Evolutionary conservation across 75 land plant species (phyloP), one percentile per base, ranked within the genome.

Genomic region (Pinus tabuliformis): DNA sequence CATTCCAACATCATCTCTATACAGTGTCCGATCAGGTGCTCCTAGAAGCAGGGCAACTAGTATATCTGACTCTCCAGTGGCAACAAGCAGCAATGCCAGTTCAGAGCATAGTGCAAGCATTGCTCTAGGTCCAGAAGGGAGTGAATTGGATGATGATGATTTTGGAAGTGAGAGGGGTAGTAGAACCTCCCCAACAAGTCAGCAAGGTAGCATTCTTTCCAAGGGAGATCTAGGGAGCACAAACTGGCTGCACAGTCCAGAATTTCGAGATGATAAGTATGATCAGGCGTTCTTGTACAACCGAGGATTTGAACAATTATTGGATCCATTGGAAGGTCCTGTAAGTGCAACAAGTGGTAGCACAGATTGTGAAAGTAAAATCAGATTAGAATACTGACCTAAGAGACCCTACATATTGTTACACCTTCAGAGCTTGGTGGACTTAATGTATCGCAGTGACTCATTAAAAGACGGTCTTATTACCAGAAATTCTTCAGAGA

Each of bases 61-160:
- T 66, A 78, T 83, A 33, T 85, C 89, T n/a, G 86, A 85, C 68
- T 89, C 94, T 39, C 91, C 94, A 14, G 73, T 87, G 42, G 89
- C 91, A 45, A 68, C 42, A 68, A 39, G 42, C 83, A 91, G 94
- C 81, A 92, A 88, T 81, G 88, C 88, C 30, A 87, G 89, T 56
- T 89, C 91, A 66, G 94, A 89, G 30, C 86, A 83, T 45, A 89
- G 88, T 65, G 79, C 82, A 21, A 83, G 59, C 71, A 81, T 87
- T 59, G 63, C 73, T 18, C 13, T 73, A 63, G 80, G 64, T 30
- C 58, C 78, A 22, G 85, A 87, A 26, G 82, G 76, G 22, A 81
- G 70, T 74, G 93, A 91, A 66, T 30, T 85, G 7, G 87, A 60
- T 60, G 62, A 60, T 60, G 62, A 60, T 21, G 62, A 60, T 20